phyloP scores from a whole-genome alignment of 495 filamentous ascomycete genomes.

The Sporormia fimetaria region DNA sequence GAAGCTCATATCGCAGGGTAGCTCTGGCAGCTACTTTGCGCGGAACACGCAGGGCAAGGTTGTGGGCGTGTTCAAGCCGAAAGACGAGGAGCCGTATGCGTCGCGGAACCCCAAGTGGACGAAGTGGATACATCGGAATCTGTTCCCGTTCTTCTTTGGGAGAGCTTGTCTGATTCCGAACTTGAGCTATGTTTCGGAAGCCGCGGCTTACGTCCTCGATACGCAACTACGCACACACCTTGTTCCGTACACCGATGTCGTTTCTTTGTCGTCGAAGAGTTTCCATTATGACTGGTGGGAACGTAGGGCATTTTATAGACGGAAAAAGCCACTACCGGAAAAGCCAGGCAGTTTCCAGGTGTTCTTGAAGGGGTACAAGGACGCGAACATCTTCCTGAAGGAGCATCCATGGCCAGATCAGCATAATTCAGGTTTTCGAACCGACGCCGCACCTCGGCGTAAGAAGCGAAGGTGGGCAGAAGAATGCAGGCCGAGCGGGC shows the following conservation, averaged over 20 bases:
- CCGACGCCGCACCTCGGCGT: slow-evolving; percentile 46
- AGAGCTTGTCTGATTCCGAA: slow-evolving; percentile 95
- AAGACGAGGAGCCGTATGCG: slow-evolving; percentile 94
- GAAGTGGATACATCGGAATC: slow-evolving; percentile 38
- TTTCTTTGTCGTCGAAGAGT: slow-evolving; percentile 86
- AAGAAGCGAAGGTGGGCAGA: slow-evolving; percentile 73
- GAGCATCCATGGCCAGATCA: slow-evolving; percentile 99
- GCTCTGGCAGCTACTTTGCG: slow-evolving; percentile 96
- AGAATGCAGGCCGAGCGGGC: slow-evolving; percentile 63
- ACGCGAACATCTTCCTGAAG: slow-evolving; percentile 87
- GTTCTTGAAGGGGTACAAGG: slow-evolving; percentile 91
- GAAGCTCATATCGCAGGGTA: slow-evolving; percentile 90
- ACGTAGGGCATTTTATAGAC: slow-evolving; percentile 74
- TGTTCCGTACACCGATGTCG: slow-evolving; percentile 92
- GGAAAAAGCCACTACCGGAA: slow-evolving; percentile 73
- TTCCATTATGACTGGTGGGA: slow-evolving; percentile 99
- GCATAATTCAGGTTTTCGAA: slow-evolving; percentile 60
- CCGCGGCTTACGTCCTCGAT: slow-evolving; percentile 91
- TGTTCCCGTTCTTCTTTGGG: slow-evolving; percentile 97
- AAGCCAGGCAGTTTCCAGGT: slow-evolving; percentile 96
- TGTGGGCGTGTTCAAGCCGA: slow-evolving; percentile 96
- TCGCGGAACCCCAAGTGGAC: slow-evolving; percentile 37
- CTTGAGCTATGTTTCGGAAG: slow-evolving; percentile 97
- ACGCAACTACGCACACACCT: slow-evolving; percentile 78
- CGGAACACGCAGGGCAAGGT: slow-evolving; percentile 82